Percentiles rank a stretch among this genome's conserved stretches.
Evolutionary conservation across 2,329 filamentous ascomycete species (phyloP).

Genomic region (Myotisia sp.): DNA sequence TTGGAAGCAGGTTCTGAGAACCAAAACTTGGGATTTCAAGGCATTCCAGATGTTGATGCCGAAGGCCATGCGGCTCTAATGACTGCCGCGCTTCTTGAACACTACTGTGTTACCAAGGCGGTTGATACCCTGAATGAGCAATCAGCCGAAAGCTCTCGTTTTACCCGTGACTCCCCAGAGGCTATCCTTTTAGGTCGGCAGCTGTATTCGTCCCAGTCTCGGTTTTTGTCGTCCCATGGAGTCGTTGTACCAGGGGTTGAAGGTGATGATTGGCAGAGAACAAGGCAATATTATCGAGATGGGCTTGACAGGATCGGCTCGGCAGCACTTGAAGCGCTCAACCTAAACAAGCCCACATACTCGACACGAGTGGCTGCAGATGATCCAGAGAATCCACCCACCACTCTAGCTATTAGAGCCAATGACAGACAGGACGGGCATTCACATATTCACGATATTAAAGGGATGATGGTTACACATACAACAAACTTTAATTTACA

Average conservation of each 20-base stretch:
- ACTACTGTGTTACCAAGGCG: constrained; percentile 31
- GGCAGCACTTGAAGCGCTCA: constrained; percentile 23
- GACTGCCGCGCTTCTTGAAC: constrained; percentile 32
- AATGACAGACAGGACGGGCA: too few relatives aligned
- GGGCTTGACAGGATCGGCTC: constrained; percentile 29
- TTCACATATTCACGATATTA: neutral
- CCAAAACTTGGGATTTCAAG: constrained; percentile 7
- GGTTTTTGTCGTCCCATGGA: constrained; percentile 29
- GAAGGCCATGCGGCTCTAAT: constrained; percentile 29
- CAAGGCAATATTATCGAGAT: constrained; percentile 30
- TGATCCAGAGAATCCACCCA: neutral
- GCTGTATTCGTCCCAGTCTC: constrained; percentile 30
- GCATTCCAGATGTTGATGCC: constrained; percentile 18
- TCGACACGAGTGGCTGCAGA: neutral
- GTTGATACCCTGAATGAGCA: constrained; percentile 32
- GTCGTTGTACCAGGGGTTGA: constrained; percentile 27
- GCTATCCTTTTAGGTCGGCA: constrained; percentile 28
- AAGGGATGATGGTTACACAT: neutral
- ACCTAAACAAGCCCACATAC: neutral
- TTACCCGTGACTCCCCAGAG: constrained; percentile 30
- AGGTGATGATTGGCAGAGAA: constrained; percentile 23
- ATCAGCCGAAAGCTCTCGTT: constrained; percentile 20
- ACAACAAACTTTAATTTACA: constrained; percentile 3
- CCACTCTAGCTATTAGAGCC: neutral
- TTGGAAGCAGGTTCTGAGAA: constrained; percentile 7